Conservation (phyloP, 352 stramenopile genomes). For the Pythium utonaiense region DNA sequence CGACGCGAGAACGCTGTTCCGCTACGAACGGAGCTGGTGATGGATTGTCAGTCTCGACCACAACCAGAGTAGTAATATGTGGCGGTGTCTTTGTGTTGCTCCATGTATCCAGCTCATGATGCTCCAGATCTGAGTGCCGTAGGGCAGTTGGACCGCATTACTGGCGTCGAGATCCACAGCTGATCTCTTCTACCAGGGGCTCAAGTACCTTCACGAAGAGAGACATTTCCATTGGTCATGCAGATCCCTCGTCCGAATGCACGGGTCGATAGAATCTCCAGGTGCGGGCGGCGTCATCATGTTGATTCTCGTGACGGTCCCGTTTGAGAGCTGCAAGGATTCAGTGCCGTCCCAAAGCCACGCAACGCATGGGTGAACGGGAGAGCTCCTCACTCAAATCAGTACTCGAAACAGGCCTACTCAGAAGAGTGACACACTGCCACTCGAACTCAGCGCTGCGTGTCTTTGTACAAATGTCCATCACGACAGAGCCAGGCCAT, state of each 20-base stretch:
- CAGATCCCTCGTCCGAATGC: too few species aligned
- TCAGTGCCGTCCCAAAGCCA: constrained; percentile 20
- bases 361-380: constrained; percentile 19
- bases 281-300: not conserved
- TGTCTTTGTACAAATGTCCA: constrained; percentile 24
- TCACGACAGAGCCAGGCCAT: not conserved
- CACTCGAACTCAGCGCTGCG: not conserved
- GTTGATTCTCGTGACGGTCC: not conserved
- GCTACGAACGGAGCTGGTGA: not conserved
- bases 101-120: too few species aligned
- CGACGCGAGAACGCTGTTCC: not conserved
- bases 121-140: too few species aligned
- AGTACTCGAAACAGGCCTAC: constrained; percentile 3
- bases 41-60: not conserved
- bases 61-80: too few species aligned
- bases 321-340: not conserved
- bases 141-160: too few species aligned
- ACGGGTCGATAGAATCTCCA: not conserved
- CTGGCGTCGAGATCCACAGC: not conserved
- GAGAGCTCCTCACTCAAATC: constrained; percentile 5
- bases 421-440: not conserved
- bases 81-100: not conserved
- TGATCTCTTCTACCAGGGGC: too few species aligned
- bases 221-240: too few species aligned
- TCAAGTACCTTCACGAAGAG: not conserved